phyloP scores from a whole-genome alignment of 768 basidiomycete species.

The Paxillus ammoniavirescens region DNA sequence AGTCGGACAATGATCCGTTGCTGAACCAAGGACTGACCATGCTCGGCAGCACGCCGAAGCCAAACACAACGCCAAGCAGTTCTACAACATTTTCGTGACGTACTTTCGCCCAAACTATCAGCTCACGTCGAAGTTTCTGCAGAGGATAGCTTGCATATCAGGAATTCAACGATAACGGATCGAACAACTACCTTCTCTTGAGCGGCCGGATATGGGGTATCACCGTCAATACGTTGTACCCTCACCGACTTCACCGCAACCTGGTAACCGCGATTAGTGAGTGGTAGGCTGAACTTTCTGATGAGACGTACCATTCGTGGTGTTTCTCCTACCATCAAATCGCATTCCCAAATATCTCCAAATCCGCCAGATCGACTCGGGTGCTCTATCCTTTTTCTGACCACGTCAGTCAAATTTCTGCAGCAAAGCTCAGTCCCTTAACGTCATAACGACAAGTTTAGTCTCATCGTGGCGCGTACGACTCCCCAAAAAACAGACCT shows the following conservation, averaged over 20 bases:
- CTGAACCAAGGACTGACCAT: too few species aligned
- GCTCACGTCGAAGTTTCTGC: too few species aligned
- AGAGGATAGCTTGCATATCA: background rate
- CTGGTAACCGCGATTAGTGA: slow-evolving; percentile 3
- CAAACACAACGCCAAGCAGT: too few species aligned
- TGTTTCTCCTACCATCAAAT: slow-evolving; percentile 6
- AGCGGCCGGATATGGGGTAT: background rate
- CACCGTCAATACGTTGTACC: background rate
- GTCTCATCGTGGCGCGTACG: background rate
- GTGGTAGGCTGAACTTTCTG: background rate
- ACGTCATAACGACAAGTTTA: background rate
- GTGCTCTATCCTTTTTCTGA: slow-evolving; percentile 4
- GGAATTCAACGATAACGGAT: background rate
- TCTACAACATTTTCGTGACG: too few species aligned
- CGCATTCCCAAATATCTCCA: slow-evolving; percentile 25
- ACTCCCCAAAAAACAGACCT: slow-evolving; percentile 2
- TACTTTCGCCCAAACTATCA: too few species aligned
- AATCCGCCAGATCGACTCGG: slow-evolving; percentile 12
- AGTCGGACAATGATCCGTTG: too few species aligned
- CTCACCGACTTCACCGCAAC: slow-evolving; percentile 23
- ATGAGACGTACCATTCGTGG: slow-evolving; percentile 4
- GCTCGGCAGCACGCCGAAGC: too few species aligned
- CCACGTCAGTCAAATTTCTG: background rate
- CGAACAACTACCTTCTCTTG: slow-evolving; percentile 12
- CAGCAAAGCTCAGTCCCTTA: slow-evolving; percentile 6